A percentile compares a stretch with the other conserved stretches of the same genome.
Conservation (phyloP, 2,329 filamentous ascomycete species). For the Coniella vitis region DNA sequence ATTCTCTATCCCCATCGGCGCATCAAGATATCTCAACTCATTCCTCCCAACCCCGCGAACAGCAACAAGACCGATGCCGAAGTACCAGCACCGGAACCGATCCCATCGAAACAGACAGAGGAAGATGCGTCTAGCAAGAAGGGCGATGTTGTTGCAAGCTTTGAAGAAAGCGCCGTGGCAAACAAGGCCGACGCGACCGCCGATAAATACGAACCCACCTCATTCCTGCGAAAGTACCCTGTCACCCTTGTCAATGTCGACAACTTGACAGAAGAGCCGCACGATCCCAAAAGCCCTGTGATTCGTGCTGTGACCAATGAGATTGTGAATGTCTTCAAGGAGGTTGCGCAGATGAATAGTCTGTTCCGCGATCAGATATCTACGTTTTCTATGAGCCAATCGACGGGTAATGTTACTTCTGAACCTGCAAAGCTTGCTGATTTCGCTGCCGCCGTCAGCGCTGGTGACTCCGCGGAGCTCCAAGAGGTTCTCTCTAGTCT, state of each 20-base stretch:
- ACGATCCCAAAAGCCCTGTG: slow-evolving; percentile 81
- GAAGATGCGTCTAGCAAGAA: slow-evolving; percentile 61
- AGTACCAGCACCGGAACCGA: slow-evolving; percentile 46
- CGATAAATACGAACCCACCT: slow-evolving; percentile 73
- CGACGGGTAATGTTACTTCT: slow-evolving; percentile 87
- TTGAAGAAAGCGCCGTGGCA: slow-evolving; percentile 74
- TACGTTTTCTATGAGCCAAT: slow-evolving; percentile 93
- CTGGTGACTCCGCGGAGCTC: slow-evolving; percentile 82
- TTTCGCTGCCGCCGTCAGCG: slow-evolving; percentile 94
- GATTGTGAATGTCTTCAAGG: slow-evolving; percentile 98
- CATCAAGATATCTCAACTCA: slow-evolving; percentile 79
- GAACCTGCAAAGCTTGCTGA: slow-evolving; percentile 94
- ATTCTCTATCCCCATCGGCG: slow-evolving; percentile 94
- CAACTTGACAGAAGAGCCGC: slow-evolving; percentile 81
- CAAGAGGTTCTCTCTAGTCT: slow-evolving; percentile 86
- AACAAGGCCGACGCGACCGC: slow-evolving; percentile 43
- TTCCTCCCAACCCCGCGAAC: slow-evolving; percentile 57
- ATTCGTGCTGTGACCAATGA: slow-evolving; percentile 92
- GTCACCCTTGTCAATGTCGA: slow-evolving; percentile 95
- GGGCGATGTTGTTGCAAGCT: slow-evolving; percentile 93
- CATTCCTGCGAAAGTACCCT: slow-evolving; percentile 83
- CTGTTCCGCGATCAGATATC: slow-evolving; percentile 96
- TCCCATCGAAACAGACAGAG: slow-evolving; percentile 46
- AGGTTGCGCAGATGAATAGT: slow-evolving; percentile 88
- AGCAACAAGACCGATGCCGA: slow-evolving; percentile 46